phyloP scores from a whole-genome alignment of 768 basidiomycete genomes.

The Paxillus ammoniavirescens region DNA sequence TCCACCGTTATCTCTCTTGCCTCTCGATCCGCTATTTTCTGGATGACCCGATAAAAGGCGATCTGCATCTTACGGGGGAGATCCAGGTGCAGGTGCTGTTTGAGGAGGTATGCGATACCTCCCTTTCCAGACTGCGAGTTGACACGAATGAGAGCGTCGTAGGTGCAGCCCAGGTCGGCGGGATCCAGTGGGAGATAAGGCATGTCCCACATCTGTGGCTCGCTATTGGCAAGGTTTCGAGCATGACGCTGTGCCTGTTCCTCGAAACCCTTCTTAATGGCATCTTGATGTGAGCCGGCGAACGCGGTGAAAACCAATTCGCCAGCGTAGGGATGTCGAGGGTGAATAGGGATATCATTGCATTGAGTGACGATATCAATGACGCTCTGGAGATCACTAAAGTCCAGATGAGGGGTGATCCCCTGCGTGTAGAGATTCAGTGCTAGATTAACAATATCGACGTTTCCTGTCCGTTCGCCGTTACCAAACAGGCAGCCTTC shows the following conservation, averaged over 20 bases:
- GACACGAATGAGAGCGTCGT: constrained; percentile 98
- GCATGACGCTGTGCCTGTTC: constrained; percentile 65
- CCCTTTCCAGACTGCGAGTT: constrained; percentile 99
- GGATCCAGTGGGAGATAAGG: constrained; percentile 99
- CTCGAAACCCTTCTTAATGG: constrained; percentile 99
- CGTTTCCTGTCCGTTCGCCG: constrained; percentile 98
- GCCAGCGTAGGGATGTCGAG: constrained; percentile 95
- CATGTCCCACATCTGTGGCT: constrained; percentile 78
- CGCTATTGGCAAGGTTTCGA: constrained; percentile 55
- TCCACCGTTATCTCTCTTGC: constrained; percentile 95
- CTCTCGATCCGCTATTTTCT: constrained; percentile 86
- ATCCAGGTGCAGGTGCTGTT: constrained; percentile 87
- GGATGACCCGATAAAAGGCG: constrained; percentile 91
- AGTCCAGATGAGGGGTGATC: constrained; percentile 83
- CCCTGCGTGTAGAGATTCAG: constrained; percentile 97
- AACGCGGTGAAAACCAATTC: constrained; percentile 99
- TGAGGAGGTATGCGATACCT: constrained; percentile 95
- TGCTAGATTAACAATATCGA: constrained; percentile 94
- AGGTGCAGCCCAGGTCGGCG: constrained; percentile 89
- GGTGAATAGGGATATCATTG: constrained; percentile 95
- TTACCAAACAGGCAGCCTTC: constrained; percentile 98
- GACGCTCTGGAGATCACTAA: constrained; percentile 85
- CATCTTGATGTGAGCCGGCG: constrained; percentile 97
- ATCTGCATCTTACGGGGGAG: constrained; percentile 98
- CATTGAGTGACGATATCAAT: constrained; percentile 95